A percentile compares a stretch with the other conserved stretches of the same genome.
Evolutionary conservation across 176 grass and related monocot genomes (phyloP).

Genomic region (Bolboschoenus planiculmis): DNA sequence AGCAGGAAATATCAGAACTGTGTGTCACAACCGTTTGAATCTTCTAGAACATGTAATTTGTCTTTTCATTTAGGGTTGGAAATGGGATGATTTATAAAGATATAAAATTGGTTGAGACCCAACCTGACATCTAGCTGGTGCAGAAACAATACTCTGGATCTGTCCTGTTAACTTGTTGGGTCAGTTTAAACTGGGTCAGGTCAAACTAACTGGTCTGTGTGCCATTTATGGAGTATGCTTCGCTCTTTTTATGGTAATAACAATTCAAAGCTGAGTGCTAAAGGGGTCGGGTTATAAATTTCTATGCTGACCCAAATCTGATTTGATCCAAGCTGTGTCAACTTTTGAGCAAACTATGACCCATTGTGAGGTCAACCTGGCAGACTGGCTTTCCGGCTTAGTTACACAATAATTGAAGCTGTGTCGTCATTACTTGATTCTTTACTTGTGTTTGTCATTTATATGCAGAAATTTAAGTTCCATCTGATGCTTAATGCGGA

Average conservation of each 20-base stretch:
- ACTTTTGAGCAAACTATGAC: not conserved
- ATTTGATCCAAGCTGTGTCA: not conserved
- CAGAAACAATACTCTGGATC: not conserved
- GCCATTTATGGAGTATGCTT: not conserved
- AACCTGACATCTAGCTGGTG: not conserved
- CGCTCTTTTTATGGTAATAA: not conserved
- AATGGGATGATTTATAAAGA: not conserved
- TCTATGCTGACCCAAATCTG: not conserved
- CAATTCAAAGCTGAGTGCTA: not conserved
- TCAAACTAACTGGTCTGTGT: not conserved
- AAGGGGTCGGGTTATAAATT: not conserved
- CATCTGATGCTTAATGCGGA: constrained; percentile 96
- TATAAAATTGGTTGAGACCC: not conserved
- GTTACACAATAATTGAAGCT: not conserved
- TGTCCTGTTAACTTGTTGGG: not conserved
- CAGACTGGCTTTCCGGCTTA: not conserved
- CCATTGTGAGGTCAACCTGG: not conserved
- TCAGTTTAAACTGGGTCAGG: not conserved
- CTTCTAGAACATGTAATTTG: constrained; percentile 87
- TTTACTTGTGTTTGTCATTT: not conserved
- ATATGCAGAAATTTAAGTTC: constrained; percentile 82
- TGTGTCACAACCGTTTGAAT: constrained; percentile 86
- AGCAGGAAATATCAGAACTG: constrained; percentile 86
- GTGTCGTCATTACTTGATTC: not conserved
- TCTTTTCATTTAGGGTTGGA: not conserved